Evolutionary conservation across 768 basidiomycete genomes (phyloP).

Genomic region (Leccinum variicolor): DNA sequence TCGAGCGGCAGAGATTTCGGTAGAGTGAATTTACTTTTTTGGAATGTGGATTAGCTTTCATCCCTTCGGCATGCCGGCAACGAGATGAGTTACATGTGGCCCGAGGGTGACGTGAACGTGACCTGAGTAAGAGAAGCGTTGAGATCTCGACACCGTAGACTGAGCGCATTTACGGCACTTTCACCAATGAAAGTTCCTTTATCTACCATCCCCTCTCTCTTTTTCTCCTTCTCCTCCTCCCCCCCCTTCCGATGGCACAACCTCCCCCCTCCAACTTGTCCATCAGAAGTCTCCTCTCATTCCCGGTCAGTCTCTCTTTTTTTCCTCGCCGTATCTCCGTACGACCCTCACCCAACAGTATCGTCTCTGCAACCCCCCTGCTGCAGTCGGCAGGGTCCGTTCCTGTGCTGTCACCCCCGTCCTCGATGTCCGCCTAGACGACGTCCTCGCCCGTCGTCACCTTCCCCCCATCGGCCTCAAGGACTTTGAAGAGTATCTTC

Average conservation of each 20-base stretch:
- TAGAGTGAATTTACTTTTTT: constrained; percentile 29
- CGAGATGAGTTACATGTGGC: constrained; percentile 4
- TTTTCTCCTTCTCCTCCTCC: background rate
- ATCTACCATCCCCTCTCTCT: background rate
- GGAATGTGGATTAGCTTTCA: constrained; percentile 5
- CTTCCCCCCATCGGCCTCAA: constrained; percentile 76
- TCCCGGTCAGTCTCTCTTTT: constrained; percentile 33
- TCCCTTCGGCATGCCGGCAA: constrained; percentile 10
- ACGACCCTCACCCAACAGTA: constrained; percentile 15
- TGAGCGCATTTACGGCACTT: constrained; percentile 11
- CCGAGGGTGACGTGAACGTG: constrained; percentile 5
- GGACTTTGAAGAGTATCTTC: constrained; percentile 76
- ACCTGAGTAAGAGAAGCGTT: constrained; percentile 1
- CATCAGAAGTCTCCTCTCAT: constrained; percentile 32
- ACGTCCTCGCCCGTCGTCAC: constrained; percentile 72
- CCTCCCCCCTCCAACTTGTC: constrained; percentile 32
- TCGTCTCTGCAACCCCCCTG: constrained; percentile 66
- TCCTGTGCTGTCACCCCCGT: constrained; percentile 68
- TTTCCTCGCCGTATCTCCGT: background rate
- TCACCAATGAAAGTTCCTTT: constrained; percentile 4
- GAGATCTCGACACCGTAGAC: constrained; percentile 11
- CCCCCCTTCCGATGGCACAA: constrained; percentile 20
- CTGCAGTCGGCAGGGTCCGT: constrained; percentile 63
- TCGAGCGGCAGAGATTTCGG: constrained; percentile 66
- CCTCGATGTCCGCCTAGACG: constrained; percentile 65